Base-by-base conservation (phyloP, 305 asterid species). In the Vinca major region DNA sequence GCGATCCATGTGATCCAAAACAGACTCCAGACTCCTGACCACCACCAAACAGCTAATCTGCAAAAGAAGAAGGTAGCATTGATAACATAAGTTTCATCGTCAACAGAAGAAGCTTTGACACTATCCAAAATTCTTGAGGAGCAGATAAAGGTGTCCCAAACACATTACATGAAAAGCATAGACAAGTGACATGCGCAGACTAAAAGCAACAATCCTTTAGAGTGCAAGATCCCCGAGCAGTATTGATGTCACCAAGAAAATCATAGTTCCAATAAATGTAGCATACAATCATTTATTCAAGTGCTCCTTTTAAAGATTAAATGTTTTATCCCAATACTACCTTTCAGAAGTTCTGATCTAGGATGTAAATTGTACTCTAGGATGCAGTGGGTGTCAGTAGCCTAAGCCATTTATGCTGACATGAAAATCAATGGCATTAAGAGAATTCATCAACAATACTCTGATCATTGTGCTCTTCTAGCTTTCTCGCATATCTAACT, bases 1-100 rank as follows among this genome's bases (percentile, higher is more conserved):
- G 71, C 67, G 45, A 68, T 62, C 73, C 39, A 75, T 81, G 71
- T 65, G 81, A 79, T 79, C 79, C 81, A 80, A 66, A 65, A 87
- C 76, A 68, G 77, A 80, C 71, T 79, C 85, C 74, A 93, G 85
- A 77, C 87, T 80, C 79, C 83, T 71, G 56, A 65, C 72, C 65
- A 87, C 81, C 71, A 83, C 70, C 53, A 84, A 77, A 71, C 78
- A 80, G 76, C 80, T 78, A 56, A 91, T 63, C 99, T 93, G 95
- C 82, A 84, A 81, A 73, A 62, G 68, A 26, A 68, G 62, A 50
- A 14, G 70, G 41, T 8, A 77, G 81, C 79, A 69, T 17, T 56
- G 21, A 43, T 21, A 33, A 68, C 39, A 40, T 56, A 57, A 7
- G 16, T 20, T 47, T 68, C 19, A 2, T 12, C 2, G 16, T 48